phyloP scores from a whole-genome alignment of 805 yeast genomes.

The Teunomyces tritomae region DNA sequence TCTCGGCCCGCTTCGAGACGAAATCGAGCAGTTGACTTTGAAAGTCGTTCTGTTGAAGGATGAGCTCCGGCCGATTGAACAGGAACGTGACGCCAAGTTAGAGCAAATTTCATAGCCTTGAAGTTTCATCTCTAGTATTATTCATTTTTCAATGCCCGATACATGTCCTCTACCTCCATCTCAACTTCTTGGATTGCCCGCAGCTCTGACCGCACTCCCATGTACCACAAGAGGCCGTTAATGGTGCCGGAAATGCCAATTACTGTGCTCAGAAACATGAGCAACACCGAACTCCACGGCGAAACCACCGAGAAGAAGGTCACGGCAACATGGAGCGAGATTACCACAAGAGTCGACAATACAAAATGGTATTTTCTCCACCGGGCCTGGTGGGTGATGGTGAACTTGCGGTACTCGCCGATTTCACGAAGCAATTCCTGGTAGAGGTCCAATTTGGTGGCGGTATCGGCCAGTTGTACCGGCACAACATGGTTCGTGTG shows the following conservation, averaged over 20 bases:
- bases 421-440: conserved; percentile 25
- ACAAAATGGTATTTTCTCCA: conserved; percentile 70
- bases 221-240: conserved; percentile 72
- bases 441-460: conserved; percentile 36
- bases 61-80: neutral
- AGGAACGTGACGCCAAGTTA: neutral
- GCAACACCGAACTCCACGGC: conserved; percentile 39
- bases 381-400: conserved; percentile 55
- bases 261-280: conserved; percentile 54
- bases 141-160: conserved; percentile 1
- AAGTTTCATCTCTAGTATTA: neutral
- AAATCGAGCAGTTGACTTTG: neutral
- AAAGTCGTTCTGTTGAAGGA: neutral
- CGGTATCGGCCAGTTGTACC: conserved; percentile 6
- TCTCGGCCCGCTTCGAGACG: neutral
- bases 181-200: conserved; percentile 77
- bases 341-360: conserved; percentile 42
- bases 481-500: conserved; percentile 7
- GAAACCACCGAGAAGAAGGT: conserved; percentile 65
- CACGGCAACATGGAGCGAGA: conserved; percentile 53
- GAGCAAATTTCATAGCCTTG: neutral
- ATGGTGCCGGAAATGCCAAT: conserved; percentile 65
- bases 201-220: conserved; percentile 78
- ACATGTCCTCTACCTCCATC: conserved; percentile 52
- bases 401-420: conserved; percentile 46